Evolutionary conservation across 2,329 filamentous ascomycete species (phyloP), one percentile per base, ranked within the genome.

Genomic region (Lecanosticta acicola): DNA sequence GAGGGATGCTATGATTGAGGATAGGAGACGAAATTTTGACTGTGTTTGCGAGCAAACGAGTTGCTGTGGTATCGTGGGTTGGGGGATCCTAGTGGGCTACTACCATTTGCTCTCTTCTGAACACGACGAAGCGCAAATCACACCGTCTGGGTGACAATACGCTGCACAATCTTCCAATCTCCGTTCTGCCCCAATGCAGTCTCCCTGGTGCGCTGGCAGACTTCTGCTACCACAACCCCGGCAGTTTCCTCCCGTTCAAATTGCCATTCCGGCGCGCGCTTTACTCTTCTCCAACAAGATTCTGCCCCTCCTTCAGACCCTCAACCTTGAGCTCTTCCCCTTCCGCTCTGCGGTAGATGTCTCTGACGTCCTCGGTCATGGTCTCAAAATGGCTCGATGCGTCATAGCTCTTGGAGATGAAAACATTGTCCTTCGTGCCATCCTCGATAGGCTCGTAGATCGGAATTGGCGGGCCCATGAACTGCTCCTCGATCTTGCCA

Each of bases 361-460:
- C 87, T 73, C 84, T 85, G 65, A 98, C 90, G 69, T 98, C 91
- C 67, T 96, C 93, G 72, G 81, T 85, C 21, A 80, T 83, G 29
- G 88, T 96, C 80, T 98, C 93, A 64, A 98, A 98, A 77, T 98
- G 93, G 68, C 87, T 94, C 55, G 87, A 94, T 43, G 94, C 88
- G 64, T 98, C 94, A 71, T 98, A 98, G 75, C 88, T 95, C 82
- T 94, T 96, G 63, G 89, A 95, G 67, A 98, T 89, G 75, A 89
- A 98, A 68, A 98, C 84, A 70, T 90, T 90, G 75, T 96, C 90
- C 59, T 83, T 85, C 58, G 74, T 76, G 54, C 93, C 93, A 63
- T 84, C 80, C 63, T 87, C 85, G 39, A 91, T 68, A 17, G 93
- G 94, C 71, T 94, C 89, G 69, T 96, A 97, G 51, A 98, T 78